Conservation (phyloP, 306 rosid genomes). For the Canavalia ensiformis region DNA sequence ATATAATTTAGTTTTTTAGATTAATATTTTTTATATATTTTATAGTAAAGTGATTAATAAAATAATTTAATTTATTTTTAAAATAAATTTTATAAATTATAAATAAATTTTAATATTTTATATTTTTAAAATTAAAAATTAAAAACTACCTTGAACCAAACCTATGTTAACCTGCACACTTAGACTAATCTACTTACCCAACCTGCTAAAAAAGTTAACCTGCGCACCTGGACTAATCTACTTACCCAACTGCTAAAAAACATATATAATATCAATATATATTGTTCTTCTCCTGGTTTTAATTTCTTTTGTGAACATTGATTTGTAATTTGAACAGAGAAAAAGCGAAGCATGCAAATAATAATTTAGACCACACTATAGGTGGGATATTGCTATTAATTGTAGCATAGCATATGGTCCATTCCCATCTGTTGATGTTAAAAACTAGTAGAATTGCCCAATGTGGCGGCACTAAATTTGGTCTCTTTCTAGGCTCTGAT, state of each 20-base stretch:
- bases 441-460: constrained; percentile 42
- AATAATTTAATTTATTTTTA: too few relatives aligned
- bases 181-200: background rate
- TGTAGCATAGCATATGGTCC: constrained; percentile 47
- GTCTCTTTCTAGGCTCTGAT: background rate
- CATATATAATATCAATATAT: too few relatives aligned
- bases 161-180: too few relatives aligned
- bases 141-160: too few relatives aligned
- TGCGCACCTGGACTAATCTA: background rate
- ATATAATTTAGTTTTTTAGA: too few relatives aligned
- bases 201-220: background rate
- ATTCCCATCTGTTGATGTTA: constrained; percentile 35
- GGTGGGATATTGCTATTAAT: constrained; percentile 28
- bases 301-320: background rate
- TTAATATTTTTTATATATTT: too few relatives aligned
- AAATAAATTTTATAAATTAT: too few relatives aligned
- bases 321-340: background rate
- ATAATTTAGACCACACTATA: constrained; percentile 27
- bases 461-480: constrained; percentile 46
- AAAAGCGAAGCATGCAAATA: constrained; percentile 9
- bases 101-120: too few relatives aligned
- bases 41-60: too few relatives aligned
- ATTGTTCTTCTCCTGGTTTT: background rate
- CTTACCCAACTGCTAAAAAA: background rate
- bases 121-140: too few relatives aligned